A percentile compares a stretch with the other conserved stretches of the same genome.
Evolutionary conservation across 306 rosid species (phyloP).

Genomic region (Benincasa hispida): DNA sequence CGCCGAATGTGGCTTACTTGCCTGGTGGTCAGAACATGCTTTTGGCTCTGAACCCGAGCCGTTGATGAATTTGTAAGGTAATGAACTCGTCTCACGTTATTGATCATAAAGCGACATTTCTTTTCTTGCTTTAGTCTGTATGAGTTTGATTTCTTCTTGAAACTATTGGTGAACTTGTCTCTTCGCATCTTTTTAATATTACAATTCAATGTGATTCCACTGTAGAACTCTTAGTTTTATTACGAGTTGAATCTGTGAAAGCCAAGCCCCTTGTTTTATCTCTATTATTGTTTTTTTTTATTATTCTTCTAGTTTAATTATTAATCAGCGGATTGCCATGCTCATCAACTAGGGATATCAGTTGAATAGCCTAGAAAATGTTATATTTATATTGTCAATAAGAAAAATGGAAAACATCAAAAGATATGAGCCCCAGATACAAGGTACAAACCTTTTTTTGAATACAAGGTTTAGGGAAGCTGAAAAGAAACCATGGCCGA

Average conservation of each 20-base stretch:
- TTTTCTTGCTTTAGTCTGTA: neutral
- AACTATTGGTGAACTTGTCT: neutral
- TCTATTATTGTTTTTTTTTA: neutral
- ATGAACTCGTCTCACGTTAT: neutral
- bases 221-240: neutral
- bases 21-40: slow-evolving; percentile 45
- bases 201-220: neutral
- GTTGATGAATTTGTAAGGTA: slow-evolving; percentile 41
- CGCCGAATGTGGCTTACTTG: slow-evolving; percentile 76
- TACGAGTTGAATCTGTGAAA: neutral
- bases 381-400: neutral
- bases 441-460: neutral
- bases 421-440: neutral
- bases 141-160: neutral
- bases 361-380: neutral
- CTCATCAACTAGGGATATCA: neutral
- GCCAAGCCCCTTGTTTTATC: neutral
- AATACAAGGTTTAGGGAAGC: neutral
- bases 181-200: neutral
- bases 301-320: neutral
- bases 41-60: slow-evolving; percentile 50
- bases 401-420: neutral
- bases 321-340: neutral
- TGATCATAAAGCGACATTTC: neutral
- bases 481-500: neutral